Evolutionary conservation across 1,139 yeast genomes (phyloP).

Genomic region (Diutina scorzettiae): DNA sequence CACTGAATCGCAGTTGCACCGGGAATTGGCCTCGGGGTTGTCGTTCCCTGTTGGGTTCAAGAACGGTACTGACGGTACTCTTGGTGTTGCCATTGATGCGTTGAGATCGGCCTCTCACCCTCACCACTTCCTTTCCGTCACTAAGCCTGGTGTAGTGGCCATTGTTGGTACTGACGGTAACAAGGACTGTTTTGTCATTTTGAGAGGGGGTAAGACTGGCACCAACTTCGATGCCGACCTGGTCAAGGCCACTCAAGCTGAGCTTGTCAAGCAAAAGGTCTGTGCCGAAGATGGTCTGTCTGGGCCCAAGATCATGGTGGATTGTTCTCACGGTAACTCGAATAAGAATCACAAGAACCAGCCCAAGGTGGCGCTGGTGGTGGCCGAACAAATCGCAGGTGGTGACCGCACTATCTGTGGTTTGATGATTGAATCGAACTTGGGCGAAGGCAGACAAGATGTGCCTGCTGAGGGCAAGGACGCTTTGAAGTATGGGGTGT

Average conservation of each 20-base stretch:
- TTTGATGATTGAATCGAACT: slow-evolving; percentile 90
- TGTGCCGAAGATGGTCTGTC: slow-evolving; percentile 33
- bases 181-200: slow-evolving; percentile 76
- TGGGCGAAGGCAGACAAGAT: slow-evolving; percentile 87
- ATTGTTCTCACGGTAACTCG: slow-evolving; percentile 96
- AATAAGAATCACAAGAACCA: slow-evolving; percentile 83
- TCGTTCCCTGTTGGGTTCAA: slow-evolving; percentile 97
- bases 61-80: slow-evolving; percentile 91
- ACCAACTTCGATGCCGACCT: slow-evolving; percentile 77
- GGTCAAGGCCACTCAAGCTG: slow-evolving; percentile 56
- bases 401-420: slow-evolving; percentile 82
- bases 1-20: slow-evolving; percentile 91
- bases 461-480: slow-evolving; percentile 63
- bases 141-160: slow-evolving; percentile 86
- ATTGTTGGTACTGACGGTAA: slow-evolving; percentile 94
- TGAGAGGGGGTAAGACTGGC: slow-evolving; percentile 91
- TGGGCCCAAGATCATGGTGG: slow-evolving; percentile 80
- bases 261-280: slow-evolving; percentile 42
- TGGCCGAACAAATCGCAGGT: slow-evolving; percentile 65
- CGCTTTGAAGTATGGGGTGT: slow-evolving; percentile 73
- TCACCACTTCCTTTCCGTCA: slow-evolving; percentile 88
- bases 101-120: slow-evolving; percentile 86
- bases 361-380: slow-evolving; percentile 75
- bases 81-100: slow-evolving; percentile 90
- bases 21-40: slow-evolving; percentile 90